Base-by-base conservation (phyloP, 75 land plant genomes). In the Cryptomeria japonica region DNA sequence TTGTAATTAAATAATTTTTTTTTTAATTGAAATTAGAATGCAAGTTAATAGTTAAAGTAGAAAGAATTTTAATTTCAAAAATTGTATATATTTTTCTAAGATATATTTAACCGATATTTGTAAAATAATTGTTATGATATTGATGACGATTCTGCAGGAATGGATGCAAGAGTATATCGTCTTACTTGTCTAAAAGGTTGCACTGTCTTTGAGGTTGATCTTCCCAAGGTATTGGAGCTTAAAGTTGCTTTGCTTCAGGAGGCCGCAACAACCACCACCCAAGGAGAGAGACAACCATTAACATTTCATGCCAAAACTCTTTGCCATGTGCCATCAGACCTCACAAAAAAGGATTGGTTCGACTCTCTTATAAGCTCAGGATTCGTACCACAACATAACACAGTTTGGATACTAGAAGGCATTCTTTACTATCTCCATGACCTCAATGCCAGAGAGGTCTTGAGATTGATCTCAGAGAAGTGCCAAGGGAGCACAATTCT, bases 401-500 rank as follows among this genome's bases (percentile, higher is more conserved):
- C 96, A 0, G 94, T 95, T 41, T 96, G 97, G 97, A 89, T 96
- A 58, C 91, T 96, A 15, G 97, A 96, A 90, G 97, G 97, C 47
- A 89, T 96, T 70, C 86, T 96, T 64, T 96, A 96, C 87, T 96
- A 96, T 85, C 93, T 95, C 25, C 85, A 90, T 5, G 93, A 96
- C 41, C 37, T 86, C n/a, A 82, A 91, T 11, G 97, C 97, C n/a
- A 93, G 89, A 86, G 92, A 92, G 72, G 93, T 94, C 5, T 91
- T 96, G 84, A 87, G 90, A 70, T 86, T 88, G 41, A 95, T 96
- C 78, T 92, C 97, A 1, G 87, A 85, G 44, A 92, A 89, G 38
- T 92, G 92, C 86, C 64, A 46, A 53, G 93, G 91, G 16, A 80
- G 75, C 41, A 92, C 95, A 1, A 90, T 94, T 51, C 87, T 96